Base-by-base conservation (phyloP, 768 basidiomycete species). In the Daedalea quercina region DNA sequence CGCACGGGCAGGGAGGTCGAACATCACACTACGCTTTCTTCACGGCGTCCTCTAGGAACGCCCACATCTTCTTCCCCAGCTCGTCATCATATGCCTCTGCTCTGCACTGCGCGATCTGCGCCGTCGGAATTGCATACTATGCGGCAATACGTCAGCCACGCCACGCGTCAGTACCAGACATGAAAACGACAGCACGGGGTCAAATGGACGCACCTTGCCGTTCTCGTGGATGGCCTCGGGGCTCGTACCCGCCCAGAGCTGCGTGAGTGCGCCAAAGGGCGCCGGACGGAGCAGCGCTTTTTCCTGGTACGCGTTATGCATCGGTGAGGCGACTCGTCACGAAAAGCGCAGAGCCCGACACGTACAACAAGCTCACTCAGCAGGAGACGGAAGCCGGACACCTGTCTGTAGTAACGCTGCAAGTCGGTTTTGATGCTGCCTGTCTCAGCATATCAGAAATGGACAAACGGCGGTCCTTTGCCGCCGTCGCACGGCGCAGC, bases 211-310 rank as follows among this genome's bases (percentile, higher is more conserved):
- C 19, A 60, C 76, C 62, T 75, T 66, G 6, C 78, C 78, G 54
- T 74, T 73, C 2, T 69, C 55, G 13, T 60, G 62, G 3, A 51
- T 62, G 1, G 65, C 69, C 44, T 76, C 70, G 1, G 73, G 67
- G 48, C 72, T 54, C 13, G 72, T 73, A 1, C 62, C 67, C 2
- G 61, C 68, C 53, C 57, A 68, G 12, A 67, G 56, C 43, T 62
- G 65, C 6, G 66, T 66, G 24, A 65, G 50, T 9, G 65, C 65
- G 8, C 67, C 65, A 34, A 54, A 53, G 3, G 66, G 51, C 8
- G 62, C 51, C 3, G 71, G 69, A 53, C 68, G 60, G 17, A 69
- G 43, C 44, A 70, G 15, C 11, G 51, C 33, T 25, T 45, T 28
- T 31, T 31, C 28, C 6, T 31, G 4, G 28, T 31, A 11, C 11